Conservation (phyloP, 768 basidiomycete species). For the Hydnomerulius pinastri region DNA sequence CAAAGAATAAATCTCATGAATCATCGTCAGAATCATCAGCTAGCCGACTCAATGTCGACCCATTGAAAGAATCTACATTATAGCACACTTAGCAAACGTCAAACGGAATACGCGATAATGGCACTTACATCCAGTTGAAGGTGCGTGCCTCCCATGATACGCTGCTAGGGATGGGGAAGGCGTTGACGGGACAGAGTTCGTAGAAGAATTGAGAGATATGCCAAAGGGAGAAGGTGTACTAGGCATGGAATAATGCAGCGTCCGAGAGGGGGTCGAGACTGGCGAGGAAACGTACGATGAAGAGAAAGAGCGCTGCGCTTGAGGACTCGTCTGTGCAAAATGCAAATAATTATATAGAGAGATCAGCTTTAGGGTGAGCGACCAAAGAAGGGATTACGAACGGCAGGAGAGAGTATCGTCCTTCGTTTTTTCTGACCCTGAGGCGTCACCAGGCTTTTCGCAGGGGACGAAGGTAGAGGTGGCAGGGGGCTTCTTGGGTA, state of each 20-base stretch:
- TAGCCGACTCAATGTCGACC: constrained; percentile 26
- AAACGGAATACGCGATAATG: background rate
- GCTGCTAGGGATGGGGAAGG: constrained; percentile 41
- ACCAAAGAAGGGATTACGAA: constrained; percentile 8
- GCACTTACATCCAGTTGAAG: constrained; percentile 37
- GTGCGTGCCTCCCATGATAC: constrained; percentile 39
- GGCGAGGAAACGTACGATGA: constrained; percentile 33
- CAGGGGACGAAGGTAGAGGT: constrained; percentile 24
- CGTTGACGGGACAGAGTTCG: constrained; percentile 32
- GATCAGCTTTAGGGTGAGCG: background rate
- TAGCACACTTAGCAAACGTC: background rate
- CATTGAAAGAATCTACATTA: constrained; percentile 30
- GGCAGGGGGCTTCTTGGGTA: constrained; percentile 36
- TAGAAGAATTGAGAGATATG: constrained; percentile 33
- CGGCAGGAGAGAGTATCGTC: constrained; percentile 22
- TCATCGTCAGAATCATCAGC: constrained; percentile 33
- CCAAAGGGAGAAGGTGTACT: constrained; percentile 42
- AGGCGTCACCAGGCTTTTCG: constrained; percentile 23
- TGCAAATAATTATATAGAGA: background rate
- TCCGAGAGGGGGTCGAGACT: constrained; percentile 34
- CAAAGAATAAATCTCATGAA: constrained; percentile 11
- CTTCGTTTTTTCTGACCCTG: constrained; percentile 30
- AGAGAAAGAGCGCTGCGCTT: constrained; percentile 28
- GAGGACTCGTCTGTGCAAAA: constrained; percentile 23
- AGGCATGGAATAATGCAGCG: constrained; percentile 34